Conservation (phyloP, 257 asterid genomes). For the Gentiana dahurica region DNA sequence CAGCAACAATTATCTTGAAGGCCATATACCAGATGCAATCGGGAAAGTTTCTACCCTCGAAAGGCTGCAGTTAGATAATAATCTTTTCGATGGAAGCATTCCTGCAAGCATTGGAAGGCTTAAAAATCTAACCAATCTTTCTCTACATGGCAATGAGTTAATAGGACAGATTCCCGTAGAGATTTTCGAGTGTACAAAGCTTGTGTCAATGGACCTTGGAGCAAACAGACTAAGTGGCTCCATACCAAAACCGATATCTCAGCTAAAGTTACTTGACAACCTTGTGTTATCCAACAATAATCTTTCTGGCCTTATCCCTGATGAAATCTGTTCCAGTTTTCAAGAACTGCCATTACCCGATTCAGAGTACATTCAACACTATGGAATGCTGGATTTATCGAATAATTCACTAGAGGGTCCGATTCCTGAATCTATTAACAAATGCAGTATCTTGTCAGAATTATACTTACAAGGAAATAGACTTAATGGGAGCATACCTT, state of each 20-base stretch:
- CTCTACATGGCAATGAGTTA: conserved; percentile 57
- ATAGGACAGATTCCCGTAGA: conserved; percentile 51
- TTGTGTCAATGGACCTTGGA: conserved; percentile 61
- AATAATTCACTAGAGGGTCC: conserved; percentile 46
- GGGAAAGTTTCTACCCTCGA: conserved; percentile 24
- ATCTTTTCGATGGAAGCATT: conserved; percentile 47
- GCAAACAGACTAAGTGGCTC: conserved; percentile 38
- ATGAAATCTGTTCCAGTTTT: conserved; percentile 68
- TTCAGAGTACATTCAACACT: conserved; percentile 71
- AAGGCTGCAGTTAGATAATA: conserved; percentile 51
- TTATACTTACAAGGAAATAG: conserved; percentile 44
- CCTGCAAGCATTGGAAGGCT: conserved; percentile 52
- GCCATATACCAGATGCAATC: conserved; percentile 30
- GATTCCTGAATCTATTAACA: conserved; percentile 42
- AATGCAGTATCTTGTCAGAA: conserved; percentile 42
- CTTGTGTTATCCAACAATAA: conserved; percentile 58
- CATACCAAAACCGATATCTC: conserved; percentile 45
- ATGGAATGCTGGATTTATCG: conserved; percentile 81
- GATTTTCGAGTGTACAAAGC: conserved; percentile 51
- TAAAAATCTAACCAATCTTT: conserved; percentile 55
- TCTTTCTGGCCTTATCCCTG: conserved; percentile 57
- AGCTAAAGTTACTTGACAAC: conserved; percentile 52
- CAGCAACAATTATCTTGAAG: conserved; percentile 39
- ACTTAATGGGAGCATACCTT: conserved; percentile 66
- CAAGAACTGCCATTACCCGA: conserved; percentile 56